Conservation (phyloP, 768 basidiomycete species). For the Auriscalpium microsporum region DNA sequence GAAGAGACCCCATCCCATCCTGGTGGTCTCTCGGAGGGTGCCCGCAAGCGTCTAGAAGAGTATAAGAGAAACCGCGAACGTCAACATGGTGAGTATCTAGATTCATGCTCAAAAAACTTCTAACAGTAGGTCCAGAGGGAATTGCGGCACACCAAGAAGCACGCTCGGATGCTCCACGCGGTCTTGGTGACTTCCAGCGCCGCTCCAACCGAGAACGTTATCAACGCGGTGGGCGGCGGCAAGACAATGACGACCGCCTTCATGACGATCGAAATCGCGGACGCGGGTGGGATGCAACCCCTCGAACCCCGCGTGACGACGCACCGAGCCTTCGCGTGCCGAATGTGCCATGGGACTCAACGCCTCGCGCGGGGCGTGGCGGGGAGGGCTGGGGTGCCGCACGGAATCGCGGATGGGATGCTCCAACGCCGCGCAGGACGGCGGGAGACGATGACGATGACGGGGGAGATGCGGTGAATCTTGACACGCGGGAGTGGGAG, state of each 20-base stretch:
- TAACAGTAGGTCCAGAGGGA: constrained; percentile 44
- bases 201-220: constrained; percentile 69
- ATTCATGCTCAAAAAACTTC: neutral
- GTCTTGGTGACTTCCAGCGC: constrained; percentile 90
- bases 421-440: constrained; percentile 66
- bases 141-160: constrained; percentile 51
- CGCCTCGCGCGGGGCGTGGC: constrained; percentile 52
- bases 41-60: constrained; percentile 67
- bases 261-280: constrained; percentile 27
- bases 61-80: constrained; percentile 61
- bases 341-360: constrained; percentile 92
- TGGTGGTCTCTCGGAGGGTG: constrained; percentile 76
- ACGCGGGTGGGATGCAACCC: constrained; percentile 51
- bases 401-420: constrained; percentile 59
- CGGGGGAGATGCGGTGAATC: constrained; percentile 49
- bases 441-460: constrained; percentile 65
- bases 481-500: constrained; percentile 91
- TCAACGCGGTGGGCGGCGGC: constrained; percentile 33
- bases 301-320: constrained; percentile 44
- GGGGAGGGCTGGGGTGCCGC: constrained; percentile 66
- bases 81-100: constrained; percentile 43
- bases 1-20: constrained; percentile 93
- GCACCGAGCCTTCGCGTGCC: constrained; percentile 84
- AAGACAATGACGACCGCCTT: constrained; percentile 8
- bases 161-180: constrained; percentile 52